Evolutionary conservation across 2,329 filamentous ascomycete species (phyloP).

Genomic region (Fusarium sarcochroum): DNA sequence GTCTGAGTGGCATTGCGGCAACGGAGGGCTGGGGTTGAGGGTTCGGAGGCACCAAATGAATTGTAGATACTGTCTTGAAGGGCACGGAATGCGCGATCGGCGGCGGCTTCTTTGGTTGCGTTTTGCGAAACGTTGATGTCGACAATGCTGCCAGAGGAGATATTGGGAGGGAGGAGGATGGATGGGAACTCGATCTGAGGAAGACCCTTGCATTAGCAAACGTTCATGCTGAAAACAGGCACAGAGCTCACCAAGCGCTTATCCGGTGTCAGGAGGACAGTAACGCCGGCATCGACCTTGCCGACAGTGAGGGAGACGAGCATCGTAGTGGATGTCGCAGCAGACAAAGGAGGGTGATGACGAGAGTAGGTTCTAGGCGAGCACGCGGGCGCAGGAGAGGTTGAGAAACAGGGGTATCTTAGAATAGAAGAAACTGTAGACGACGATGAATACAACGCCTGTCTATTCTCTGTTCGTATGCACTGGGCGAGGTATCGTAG

Average conservation of each 20-base stretch:
- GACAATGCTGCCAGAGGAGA: slow-evolving; percentile 95
- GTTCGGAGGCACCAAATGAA: slow-evolving; percentile 86
- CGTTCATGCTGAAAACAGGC: neutral
- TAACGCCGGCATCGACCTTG: slow-evolving; percentile 99
- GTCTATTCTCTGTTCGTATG: neutral
- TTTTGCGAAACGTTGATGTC: slow-evolving; percentile 97
- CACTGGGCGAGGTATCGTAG: neutral
- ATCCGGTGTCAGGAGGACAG: slow-evolving; percentile 95
- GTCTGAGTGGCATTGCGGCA: slow-evolving; percentile 98
- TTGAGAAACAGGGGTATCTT: slow-evolving; percentile 19
- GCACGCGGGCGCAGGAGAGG: slow-evolving; percentile 12
- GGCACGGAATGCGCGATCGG: slow-evolving; percentile 81
- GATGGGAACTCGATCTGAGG: slow-evolving; percentile 96
- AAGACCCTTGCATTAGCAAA: slow-evolving; percentile 40
- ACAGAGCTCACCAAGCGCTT: slow-evolving; percentile 84
- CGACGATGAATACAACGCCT: neutral
- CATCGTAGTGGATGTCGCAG: slow-evolving; percentile 69
- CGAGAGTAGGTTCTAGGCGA: slow-evolving; percentile 5
- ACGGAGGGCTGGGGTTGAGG: slow-evolving; percentile 82
- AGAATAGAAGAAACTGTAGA: slow-evolving; percentile 2
- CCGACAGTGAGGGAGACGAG: slow-evolving; percentile 97
- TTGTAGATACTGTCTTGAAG: slow-evolving; percentile 92
- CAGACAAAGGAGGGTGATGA: slow-evolving; percentile 19
- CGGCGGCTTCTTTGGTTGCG: slow-evolving; percentile 79
- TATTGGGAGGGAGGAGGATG: slow-evolving; percentile 94